These are phyloP conservation scores for Ramalina intermedia DNA, from an alignment of 495 filamentous ascomycete genomes.

Conservation along the genomic window DNA sequence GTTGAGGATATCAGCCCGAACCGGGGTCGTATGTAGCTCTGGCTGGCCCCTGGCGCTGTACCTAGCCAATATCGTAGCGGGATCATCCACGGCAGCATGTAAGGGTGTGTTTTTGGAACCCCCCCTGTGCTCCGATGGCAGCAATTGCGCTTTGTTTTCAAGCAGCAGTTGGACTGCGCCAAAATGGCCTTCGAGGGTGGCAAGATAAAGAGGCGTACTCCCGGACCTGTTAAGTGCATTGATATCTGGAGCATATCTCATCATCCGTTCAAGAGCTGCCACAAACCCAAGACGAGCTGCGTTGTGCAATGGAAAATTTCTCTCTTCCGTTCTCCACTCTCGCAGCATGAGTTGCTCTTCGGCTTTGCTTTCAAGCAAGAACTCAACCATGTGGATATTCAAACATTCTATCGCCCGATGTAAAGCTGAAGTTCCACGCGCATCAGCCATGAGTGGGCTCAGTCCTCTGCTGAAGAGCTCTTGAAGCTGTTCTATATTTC, in stretches of 20 bases:
- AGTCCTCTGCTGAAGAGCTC: slow-evolving; percentile 5
- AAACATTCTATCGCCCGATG: slow-evolving; percentile 4
- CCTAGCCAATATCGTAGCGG: no score
- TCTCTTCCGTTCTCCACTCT: not conserved
- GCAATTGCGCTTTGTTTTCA: slow-evolving; percentile 5
- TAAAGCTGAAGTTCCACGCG: slow-evolving; percentile 3
- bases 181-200: not conserved
- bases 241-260: slow-evolving; percentile 6
- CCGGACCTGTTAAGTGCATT: not conserved
- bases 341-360: slow-evolving; percentile 8
- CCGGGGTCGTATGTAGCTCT: no score
- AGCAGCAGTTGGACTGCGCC: slow-evolving; percentile 7
- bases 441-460: slow-evolving; percentile 4
- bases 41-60: no score
- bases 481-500: slow-evolving; percentile 2
- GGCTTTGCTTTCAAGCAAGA: slow-evolving; percentile 4
- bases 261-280: slow-evolving; percentile 6
- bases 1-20: slow-evolving; percentile 1
- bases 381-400: slow-evolving; percentile 6
- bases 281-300: slow-evolving; percentile 6
- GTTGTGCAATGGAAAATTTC: slow-evolving; percentile 2
- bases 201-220: slow-evolving; percentile 3
- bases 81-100: not conserved
- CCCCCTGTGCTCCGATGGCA: not conserved
- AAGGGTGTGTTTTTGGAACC: slow-evolving; percentile 5